Evolutionary conservation across 192 early-diverging fungal genomes (phyloP), one percentile per base, ranked within the genome.

Genomic region (Spinellus fusiger): DNA sequence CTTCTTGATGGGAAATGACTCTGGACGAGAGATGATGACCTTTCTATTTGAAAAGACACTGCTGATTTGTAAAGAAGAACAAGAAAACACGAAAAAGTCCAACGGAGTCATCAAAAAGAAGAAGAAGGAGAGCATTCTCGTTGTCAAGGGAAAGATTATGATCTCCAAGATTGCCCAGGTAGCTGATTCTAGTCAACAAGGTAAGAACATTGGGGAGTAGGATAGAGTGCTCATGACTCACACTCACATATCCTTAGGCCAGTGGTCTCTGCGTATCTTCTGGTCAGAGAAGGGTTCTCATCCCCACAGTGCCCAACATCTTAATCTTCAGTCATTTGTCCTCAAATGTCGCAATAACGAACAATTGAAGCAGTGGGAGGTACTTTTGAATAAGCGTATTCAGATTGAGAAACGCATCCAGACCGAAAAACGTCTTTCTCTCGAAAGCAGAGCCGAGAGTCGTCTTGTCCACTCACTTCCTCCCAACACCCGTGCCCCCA

Each of bases 31-130:
- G 60, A 84, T 93, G 40, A 69, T 86, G 15, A 87, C 98, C 5
- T 99, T 88, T 71, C 76, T 99, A 44, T 99, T 99, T 79, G 91
- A 96, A 64, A 84, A 82, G 67, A 89, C 93, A 34, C 75, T 98
- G 7, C 80, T 99, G n/a, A 93, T 91, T 66, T 96, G 93, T 79
- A 95, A 97, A 67, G 95, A 96, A 67, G 81, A 86, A 35, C 58
- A 71, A 18, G 68, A 70, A 4, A 75, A 71, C 33, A 76, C 76
- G 38, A 61, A 46, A 20, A 62, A 55, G 16, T 40, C 61, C 29
- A 80, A 78, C 40, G 50, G 74, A 2, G 61, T 65, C 0, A 69
- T 69, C 16, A 72, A 75, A 3, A 80, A 76, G 49, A 92, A 90
- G 72, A 80, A 81, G 25, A 84, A 79, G 54, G 79, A 83, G 53